phyloP scores from a whole-genome alignment of 371 early-diverging fungal genomes.

The Mortierella sp. region DNA sequence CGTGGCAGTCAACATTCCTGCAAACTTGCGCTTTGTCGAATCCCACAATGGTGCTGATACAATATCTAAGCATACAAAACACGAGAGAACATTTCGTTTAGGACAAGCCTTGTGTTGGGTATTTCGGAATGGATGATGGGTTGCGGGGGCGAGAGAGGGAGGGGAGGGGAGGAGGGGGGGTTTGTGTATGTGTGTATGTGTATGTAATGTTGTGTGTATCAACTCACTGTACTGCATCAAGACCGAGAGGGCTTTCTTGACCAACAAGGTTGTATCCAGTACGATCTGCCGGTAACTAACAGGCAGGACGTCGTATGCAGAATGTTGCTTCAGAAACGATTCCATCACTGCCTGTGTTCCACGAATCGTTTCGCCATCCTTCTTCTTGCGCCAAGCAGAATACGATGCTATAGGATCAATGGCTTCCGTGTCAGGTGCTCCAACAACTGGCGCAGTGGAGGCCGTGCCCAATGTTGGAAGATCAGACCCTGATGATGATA shows the following conservation, averaged over 20 bases:
- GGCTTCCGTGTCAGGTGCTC: constrained; percentile 16
- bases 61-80: constrained; percentile 78
- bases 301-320: constrained; percentile 90
- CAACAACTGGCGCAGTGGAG: not conserved
- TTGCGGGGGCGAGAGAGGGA: too few species aligned
- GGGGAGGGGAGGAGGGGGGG: too few species aligned
- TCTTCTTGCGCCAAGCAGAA: constrained; percentile 49
- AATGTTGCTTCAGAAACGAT: constrained; percentile 81
- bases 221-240: constrained; percentile 81
- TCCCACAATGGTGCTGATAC: constrained; percentile 95
- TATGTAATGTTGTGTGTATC: too few species aligned
- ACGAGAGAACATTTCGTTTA: too few species aligned
- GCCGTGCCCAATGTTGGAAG: too few species aligned
- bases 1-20: constrained; percentile 93
- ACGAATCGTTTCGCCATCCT: constrained; percentile 34
- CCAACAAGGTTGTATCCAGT: constrained; percentile 88
- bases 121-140: too few species aligned
- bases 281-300: constrained; percentile 91
- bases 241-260: constrained; percentile 92
- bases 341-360: constrained; percentile 60
- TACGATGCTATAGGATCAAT: constrained; percentile 53
- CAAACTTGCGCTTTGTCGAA: constrained; percentile 78
- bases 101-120: too few species aligned
- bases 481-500: constrained; percentile 1
- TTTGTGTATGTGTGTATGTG: too few species aligned